These are phyloP conservation scores for Globisporangium apiculatum DNA, from an alignment of 352 stramenopile species.

Conservation along the genomic window DNA sequence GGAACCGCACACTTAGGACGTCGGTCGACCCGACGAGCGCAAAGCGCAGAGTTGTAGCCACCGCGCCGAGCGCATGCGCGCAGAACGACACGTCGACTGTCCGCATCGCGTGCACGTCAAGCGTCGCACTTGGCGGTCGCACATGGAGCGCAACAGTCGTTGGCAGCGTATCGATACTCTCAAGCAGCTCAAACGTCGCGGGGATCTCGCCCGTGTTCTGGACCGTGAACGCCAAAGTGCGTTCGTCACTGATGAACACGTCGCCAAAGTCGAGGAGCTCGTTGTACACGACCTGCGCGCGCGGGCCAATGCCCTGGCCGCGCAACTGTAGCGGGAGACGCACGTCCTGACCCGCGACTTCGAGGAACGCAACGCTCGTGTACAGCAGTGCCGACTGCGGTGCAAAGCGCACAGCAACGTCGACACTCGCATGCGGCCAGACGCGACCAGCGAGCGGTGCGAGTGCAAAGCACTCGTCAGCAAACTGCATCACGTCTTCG, in stretches of 20 bases:
- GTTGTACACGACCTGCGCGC: conserved; percentile 91
- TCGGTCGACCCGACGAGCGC: conserved; percentile 84
- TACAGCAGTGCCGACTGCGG: conserved; percentile 81
- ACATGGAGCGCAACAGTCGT: conserved; percentile 33
- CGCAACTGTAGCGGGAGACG: conserved; percentile 87
- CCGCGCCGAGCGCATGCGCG: conserved; percentile 83
- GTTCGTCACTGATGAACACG: conserved; percentile 89
- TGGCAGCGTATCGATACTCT: conserved; percentile 20
- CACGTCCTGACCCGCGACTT: conserved; percentile 85
- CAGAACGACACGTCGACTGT: conserved; percentile 86
- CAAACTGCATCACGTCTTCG: conserved; percentile 92
- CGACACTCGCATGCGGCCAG: conserved; percentile 89
- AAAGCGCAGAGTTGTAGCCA: conserved; percentile 83
- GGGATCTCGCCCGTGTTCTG: conserved; percentile 93
- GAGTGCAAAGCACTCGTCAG: conserved; percentile 90
- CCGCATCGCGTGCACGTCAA: conserved; percentile 71
- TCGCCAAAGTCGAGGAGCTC: conserved; percentile 92
- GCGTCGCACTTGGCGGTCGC: conserved; percentile 35
- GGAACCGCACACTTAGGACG: conserved; percentile 73
- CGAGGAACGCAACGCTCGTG: conserved; percentile 75
- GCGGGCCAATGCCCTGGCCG: conserved; percentile 89
- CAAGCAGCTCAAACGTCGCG: conserved; percentile 62
- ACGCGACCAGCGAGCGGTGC: conserved; percentile 85
- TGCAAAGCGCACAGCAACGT: conserved; percentile 89
- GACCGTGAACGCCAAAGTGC: conserved; percentile 87